phyloP scores from a whole-genome alignment of 2,329 filamentous ascomycete species.

The Stemphylium lycopersici region DNA sequence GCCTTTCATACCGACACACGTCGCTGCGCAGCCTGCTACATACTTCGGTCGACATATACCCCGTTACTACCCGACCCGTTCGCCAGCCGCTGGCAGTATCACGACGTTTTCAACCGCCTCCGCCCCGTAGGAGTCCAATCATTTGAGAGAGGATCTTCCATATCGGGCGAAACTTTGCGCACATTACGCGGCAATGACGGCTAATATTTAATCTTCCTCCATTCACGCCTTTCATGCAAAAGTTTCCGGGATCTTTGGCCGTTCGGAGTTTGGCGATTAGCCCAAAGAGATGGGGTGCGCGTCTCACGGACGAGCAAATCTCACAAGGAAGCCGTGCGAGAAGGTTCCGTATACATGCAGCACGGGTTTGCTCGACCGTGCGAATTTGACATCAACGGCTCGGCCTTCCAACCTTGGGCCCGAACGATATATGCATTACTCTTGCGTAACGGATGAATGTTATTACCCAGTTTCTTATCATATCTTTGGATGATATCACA shows the following conservation, averaged over 20 bases:
- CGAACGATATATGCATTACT: neutral
- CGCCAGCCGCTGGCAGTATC: neutral
- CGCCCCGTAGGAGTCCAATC: neutral
- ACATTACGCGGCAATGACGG: slow-evolving; percentile 5
- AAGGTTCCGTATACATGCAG: neutral
- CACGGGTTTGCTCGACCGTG: neutral
- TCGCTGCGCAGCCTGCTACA: slow-evolving; percentile 3
- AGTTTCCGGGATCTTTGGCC: neutral
- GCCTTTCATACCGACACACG: neutral
- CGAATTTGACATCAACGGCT: neutral
- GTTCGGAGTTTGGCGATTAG: slow-evolving; percentile 4
- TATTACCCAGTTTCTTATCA: neutral
- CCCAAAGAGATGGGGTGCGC: neutral
- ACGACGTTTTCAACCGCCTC: neutral
- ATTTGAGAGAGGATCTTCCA: neutral
- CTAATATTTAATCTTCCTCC: slow-evolving; percentile 1
- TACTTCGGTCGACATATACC: slow-evolving; percentile 14
- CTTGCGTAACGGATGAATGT: neutral
- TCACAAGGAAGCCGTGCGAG: neutral
- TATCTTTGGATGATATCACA: neutral
- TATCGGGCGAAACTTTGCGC: neutral
- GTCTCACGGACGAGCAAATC: neutral
- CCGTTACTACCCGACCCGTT: slow-evolving; percentile 16
- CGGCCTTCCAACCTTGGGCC: neutral
- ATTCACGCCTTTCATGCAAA: neutral